Evolutionary conservation across 208 protist genomes (phyloP).

Genomic region (Sergeia podlipaevii): DNA sequence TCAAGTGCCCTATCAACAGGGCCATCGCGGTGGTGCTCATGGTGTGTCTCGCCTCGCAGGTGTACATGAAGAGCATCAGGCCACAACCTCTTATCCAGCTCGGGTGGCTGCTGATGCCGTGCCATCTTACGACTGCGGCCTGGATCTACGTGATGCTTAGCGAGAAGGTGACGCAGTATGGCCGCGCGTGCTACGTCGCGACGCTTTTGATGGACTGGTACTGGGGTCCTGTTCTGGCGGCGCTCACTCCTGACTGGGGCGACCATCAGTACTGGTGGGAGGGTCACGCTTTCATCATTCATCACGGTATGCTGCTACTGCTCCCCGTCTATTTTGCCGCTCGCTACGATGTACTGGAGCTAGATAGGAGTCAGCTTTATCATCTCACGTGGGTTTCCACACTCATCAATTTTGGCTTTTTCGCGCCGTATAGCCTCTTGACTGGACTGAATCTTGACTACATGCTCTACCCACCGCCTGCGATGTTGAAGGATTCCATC

Average conservation of each 20-base stretch:
- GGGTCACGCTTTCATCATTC: slow-evolving; percentile 42
- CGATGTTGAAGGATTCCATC: slow-evolving; percentile 13
- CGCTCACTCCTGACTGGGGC: slow-evolving; percentile 42
- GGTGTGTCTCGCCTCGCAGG: slow-evolving; percentile 33
- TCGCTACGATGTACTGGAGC: slow-evolving; percentile 40
- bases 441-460: slow-evolving; percentile 78
- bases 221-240: slow-evolving; percentile 39
- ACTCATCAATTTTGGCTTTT: slow-evolving; percentile 48
- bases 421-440: slow-evolving; percentile 35
- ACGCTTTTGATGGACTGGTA: slow-evolving; percentile 50
- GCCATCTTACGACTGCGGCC: slow-evolving; percentile 57
- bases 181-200: slow-evolving; percentile 47
- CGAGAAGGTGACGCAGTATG: slow-evolving; percentile 26
- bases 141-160: slow-evolving; percentile 49
- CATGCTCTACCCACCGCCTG: slow-evolving; percentile 58
- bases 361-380: slow-evolving; percentile 35
- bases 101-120: slow-evolving; percentile 81
- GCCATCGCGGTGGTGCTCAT: slow-evolving; percentile 27
- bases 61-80: slow-evolving; percentile 38
- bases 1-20: slow-evolving; percentile 35
- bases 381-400: slow-evolving; percentile 58
- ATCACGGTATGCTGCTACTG: slow-evolving; percentile 56
- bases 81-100: slow-evolving; percentile 70
- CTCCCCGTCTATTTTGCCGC: slow-evolving; percentile 65
- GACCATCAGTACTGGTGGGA: slow-evolving; percentile 63